Percentiles rank a stretch among this genome's conserved stretches.
These are phyloP conservation scores for Russula compacta DNA, from an alignment of 768 basidiomycete species.

Conservation along the genomic window DNA sequence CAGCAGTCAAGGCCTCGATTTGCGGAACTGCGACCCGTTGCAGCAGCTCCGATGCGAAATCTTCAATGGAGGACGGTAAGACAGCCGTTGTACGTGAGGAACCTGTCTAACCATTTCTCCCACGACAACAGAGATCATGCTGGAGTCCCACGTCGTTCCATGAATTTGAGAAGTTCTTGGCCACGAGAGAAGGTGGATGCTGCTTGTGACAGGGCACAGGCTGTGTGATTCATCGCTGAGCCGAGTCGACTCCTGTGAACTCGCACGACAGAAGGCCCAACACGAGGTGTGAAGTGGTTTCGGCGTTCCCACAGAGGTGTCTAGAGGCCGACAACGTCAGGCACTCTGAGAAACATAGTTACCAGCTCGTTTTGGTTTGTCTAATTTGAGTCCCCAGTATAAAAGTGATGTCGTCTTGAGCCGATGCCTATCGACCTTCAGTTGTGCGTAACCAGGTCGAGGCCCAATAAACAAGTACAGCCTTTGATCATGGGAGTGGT, in stretches of 20 bases:
- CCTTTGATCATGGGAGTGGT: neutral
- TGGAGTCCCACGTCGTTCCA: neutral
- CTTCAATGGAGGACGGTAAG: constrained; percentile 9
- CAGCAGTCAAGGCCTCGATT: neutral
- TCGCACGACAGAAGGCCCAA: neutral
- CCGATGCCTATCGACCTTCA: neutral
- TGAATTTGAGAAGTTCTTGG: neutral
- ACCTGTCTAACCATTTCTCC: neutral
- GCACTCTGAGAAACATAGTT: neutral
- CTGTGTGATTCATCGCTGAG: neutral
- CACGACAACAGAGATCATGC: constrained; percentile 6
- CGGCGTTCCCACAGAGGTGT: neutral
- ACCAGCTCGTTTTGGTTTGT: neutral
- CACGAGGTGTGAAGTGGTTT: neutral
- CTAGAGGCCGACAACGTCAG: neutral
- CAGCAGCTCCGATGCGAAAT: neutral
- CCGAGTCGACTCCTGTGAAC: neutral
- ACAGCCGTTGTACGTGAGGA: neutral
- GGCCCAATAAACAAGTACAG: neutral
- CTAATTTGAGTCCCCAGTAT: neutral
- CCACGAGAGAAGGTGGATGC: constrained; percentile 3
- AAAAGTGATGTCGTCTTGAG: too few relatives aligned
- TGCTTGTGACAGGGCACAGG: neutral
- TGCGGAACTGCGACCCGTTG: constrained; percentile 7
- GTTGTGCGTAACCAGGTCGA: neutral